A percentile compares a stretch with the other conserved stretches of the same genome.
These are phyloP conservation scores for Boletus putidus DNA, from an alignment of 1,284 basidiomycete species.

Conservation along the genomic window DNA sequence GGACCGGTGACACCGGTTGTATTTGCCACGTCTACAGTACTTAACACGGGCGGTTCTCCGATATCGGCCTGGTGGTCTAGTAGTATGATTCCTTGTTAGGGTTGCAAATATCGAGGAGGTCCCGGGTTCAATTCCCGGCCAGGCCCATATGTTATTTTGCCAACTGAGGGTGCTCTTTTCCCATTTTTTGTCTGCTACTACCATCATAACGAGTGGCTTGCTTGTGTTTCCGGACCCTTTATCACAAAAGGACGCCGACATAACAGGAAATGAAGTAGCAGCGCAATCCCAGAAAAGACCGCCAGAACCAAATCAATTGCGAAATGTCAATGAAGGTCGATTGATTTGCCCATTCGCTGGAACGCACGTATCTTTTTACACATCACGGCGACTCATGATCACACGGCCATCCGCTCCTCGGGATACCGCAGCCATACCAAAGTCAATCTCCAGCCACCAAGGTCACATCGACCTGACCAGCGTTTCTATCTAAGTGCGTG, in stretches of 20 bases:
- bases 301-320: constrained; percentile 14
- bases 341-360: constrained; percentile 32
- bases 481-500: constrained; percentile 15
- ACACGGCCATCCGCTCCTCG: constrained; percentile 34
- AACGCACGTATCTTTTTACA: constrained; percentile 42
- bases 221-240: constrained; percentile 17
- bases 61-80: constrained; percentile 64
- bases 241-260: constrained; percentile 7
- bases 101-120: constrained; percentile 62
- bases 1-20: background rate
- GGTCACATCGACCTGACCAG: constrained; percentile 35
- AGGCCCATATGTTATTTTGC: constrained; percentile 49
- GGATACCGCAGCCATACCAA: constrained; percentile 36
- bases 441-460: constrained; percentile 32
- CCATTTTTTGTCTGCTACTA: background rate
- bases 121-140: constrained; percentile 84
- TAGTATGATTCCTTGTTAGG: constrained; percentile 74
- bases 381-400: constrained; percentile 41
- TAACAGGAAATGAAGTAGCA: constrained; percentile 24
- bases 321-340: constrained; percentile 13
- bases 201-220: background rate
- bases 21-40: background rate
- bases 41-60: background rate
- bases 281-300: constrained; percentile 6
- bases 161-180: constrained; percentile 4